Evolutionary conservation across 2,329 filamentous ascomycete species (phyloP).

Genomic region (Botrytis byssoidea): DNA sequence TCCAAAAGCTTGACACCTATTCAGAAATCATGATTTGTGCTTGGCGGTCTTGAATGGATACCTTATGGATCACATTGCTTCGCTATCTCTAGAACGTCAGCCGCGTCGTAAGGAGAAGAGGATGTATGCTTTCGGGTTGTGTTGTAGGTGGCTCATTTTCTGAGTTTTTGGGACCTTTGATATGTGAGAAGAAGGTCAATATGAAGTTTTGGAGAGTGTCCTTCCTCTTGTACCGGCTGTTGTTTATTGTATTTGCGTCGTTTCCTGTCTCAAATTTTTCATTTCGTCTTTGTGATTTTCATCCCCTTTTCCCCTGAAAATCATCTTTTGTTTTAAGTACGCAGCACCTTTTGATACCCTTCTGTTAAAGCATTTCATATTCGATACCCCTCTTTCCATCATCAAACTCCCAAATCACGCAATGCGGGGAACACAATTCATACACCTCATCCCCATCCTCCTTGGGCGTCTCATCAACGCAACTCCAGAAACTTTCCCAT

Average conservation of each 20-base stretch:
- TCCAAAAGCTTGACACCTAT: slow-evolving; percentile 3
- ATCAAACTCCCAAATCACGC: neutral
- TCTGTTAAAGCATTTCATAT: neutral
- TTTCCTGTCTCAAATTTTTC: no score
- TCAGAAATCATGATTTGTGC: neutral
- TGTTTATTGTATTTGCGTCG: neutral
- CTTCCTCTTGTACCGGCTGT: neutral
- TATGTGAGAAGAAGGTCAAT: neutral
- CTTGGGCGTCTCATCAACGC: neutral
- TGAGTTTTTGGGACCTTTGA: neutral
- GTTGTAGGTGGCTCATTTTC: neutral
- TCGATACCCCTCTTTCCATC: neutral
- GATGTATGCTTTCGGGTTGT: neutral
- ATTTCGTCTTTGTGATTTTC: neutral
- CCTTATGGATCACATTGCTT: neutral
- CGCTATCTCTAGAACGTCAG: neutral
- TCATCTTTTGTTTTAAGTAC: neutral
- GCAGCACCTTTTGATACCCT: neutral
- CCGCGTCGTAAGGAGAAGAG: neutral
- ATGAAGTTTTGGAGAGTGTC: neutral
- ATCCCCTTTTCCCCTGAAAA: neutral
- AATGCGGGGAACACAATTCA: neutral
- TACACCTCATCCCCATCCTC: neutral
- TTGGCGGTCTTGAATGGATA: neutral
- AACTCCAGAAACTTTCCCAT: neutral